phyloP scores from a whole-genome alignment of 75 land plant genomes.

The Pseudotsuga menziesii region DNA sequence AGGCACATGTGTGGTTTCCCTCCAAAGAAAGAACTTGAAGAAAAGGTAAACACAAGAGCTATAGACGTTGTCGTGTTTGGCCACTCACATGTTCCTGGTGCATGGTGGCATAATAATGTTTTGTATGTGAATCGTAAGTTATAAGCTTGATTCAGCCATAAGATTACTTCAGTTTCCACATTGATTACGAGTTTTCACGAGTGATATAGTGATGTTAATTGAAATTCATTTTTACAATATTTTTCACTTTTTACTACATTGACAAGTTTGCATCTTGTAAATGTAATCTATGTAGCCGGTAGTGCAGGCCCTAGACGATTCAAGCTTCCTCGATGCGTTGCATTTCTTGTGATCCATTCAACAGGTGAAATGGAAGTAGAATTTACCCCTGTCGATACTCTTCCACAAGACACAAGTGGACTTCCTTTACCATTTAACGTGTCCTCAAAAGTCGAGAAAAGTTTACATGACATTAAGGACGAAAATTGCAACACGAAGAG shows the following conservation, averaged over 20 bases:
- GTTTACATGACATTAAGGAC: neutral
- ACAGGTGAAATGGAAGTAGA: slow-evolving; percentile 11
- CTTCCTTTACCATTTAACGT: slow-evolving; percentile 6
- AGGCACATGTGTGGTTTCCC: slow-evolving; percentile 26
- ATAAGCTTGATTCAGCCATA: neutral
- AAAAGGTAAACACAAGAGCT: neutral
- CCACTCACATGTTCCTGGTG: slow-evolving; percentile 23
- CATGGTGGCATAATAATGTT: slow-evolving; percentile 14
- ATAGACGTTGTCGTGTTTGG: slow-evolving; percentile 19
- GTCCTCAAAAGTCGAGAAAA: neutral
- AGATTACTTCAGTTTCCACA: neutral
- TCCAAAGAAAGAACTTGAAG: slow-evolving; percentile 16
- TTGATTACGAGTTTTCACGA: too few relatives aligned
- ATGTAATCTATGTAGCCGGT: slow-evolving; percentile 16
- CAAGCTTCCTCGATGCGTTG: slow-evolving; percentile 27
- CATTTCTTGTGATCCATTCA: slow-evolving; percentile 15
- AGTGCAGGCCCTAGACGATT: slow-evolving; percentile 24
- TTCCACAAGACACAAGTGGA: slow-evolving; percentile 7
- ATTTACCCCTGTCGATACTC: slow-evolving; percentile 7
- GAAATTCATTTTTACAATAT: neutral
- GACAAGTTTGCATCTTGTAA: neutral
- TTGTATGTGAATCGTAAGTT: slow-evolving; percentile 24
- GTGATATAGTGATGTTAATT: too few relatives aligned
- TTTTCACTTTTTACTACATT: neutral
- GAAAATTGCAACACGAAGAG: too few relatives aligned